These are phyloP conservation scores for Monotropa hypopitys DNA, from an alignment of 179 eudicot species.

Conservation along the genomic window DNA sequence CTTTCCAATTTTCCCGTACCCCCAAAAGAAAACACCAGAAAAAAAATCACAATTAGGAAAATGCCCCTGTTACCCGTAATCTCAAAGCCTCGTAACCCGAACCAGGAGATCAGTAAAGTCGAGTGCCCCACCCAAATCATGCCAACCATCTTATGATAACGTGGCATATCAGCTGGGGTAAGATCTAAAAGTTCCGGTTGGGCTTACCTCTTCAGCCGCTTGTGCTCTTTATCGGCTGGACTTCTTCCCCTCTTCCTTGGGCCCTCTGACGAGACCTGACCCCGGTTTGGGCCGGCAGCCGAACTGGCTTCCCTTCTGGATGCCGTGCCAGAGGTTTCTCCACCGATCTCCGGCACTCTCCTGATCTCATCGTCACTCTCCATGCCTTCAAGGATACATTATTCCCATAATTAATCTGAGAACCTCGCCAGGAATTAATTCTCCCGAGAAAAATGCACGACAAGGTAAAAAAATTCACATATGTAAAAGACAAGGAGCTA, in stretches of 20 bases:
- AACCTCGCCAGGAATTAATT: background rate
- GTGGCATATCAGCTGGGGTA: background rate
- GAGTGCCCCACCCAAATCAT: background rate
- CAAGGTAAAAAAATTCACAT: conserved; percentile 1
- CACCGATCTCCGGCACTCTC: conserved; percentile 67
- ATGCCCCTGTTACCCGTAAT: background rate
- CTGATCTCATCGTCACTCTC: conserved; percentile 83
- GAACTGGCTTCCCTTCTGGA: conserved; percentile 42
- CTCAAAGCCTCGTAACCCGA: background rate
- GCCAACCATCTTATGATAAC: conserved; percentile 8
- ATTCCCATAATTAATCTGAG: background rate
- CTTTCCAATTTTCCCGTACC: conserved; percentile 21
- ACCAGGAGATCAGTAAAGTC: background rate
- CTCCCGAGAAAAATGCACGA: conserved; percentile 1
- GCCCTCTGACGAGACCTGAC: conserved; percentile 40
- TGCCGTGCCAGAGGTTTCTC: conserved; percentile 29
- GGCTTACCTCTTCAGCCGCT: conserved; percentile 60
- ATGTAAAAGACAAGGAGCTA: background rate
- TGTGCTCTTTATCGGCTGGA: conserved; percentile 82
- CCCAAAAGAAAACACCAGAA: background rate
- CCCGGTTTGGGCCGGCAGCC: conserved; percentile 34
- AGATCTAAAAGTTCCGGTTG: background rate
- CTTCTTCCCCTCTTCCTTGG: conserved; percentile 63
- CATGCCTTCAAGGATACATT: conserved; percentile 26
- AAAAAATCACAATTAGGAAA: background rate